phyloP scores from a whole-genome alignment of 1,139 yeast genomes.

The Pneumocystis oryctolagi region DNA sequence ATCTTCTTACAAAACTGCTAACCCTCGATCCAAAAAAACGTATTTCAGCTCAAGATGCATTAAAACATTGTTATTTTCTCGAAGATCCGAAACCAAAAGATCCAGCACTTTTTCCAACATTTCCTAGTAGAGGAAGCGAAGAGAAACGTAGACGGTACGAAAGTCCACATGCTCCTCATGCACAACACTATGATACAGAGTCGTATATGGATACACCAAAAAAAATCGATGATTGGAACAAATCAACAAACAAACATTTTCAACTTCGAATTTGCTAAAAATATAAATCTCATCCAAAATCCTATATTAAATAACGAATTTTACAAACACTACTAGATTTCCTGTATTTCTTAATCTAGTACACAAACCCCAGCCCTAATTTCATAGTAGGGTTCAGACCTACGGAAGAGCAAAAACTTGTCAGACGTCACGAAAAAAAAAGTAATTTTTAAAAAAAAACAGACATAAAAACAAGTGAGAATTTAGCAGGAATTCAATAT shows the following conservation, averaged over 20 bases:
- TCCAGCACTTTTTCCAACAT: constrained; percentile 15
- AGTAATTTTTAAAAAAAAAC: neutral
- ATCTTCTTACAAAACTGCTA: constrained; percentile 47
- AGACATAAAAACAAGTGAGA: neutral
- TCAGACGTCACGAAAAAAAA: too few relatives aligned
- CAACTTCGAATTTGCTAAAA: neutral
- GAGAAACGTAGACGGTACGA: neutral
- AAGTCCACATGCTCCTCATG: neutral
- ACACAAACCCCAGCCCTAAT: too few relatives aligned
- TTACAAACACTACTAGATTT: neutral
- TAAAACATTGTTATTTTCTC: constrained; percentile 60
- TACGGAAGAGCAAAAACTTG: too few relatives aligned
- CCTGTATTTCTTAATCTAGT: neutral
- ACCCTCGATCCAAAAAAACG: constrained; percentile 76
- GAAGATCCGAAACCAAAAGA: constrained; percentile 33
- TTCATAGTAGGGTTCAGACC: too few relatives aligned
- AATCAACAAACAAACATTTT: neutral
- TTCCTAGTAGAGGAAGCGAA: constrained; percentile 13
- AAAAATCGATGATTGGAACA: neutral
- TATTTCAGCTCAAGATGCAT: constrained; percentile 57
- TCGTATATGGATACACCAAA: neutral
- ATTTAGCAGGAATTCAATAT: neutral
- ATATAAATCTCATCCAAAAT: neutral
- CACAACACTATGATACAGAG: neutral
- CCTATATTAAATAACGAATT: neutral